Evolutionary conservation across 768 basidiomycete species (phyloP).

Genomic region (Lactarius akahatsu): DNA sequence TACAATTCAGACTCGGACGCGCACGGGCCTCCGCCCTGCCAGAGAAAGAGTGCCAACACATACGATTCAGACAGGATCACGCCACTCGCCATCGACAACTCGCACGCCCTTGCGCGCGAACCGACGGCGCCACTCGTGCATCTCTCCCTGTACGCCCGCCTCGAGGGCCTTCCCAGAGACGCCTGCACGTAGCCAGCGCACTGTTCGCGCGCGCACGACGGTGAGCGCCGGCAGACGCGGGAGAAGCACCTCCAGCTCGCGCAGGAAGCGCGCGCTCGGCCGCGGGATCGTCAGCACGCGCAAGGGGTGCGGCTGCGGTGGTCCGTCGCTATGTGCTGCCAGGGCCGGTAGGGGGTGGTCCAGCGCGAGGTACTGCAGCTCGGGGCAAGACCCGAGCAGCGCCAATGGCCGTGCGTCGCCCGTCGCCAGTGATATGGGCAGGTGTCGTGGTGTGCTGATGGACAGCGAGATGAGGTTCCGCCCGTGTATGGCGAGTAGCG

Average conservation of each 20-base stretch:
- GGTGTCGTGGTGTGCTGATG: conserved; percentile 55
- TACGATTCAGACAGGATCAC: conserved; percentile 33
- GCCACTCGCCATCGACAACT: conserved; percentile 75
- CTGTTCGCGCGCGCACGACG: conserved; percentile 61
- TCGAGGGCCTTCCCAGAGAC: conserved; percentile 63
- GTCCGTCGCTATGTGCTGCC: conserved; percentile 20
- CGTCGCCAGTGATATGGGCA: conserved; percentile 50
- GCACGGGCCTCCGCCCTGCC: neutral
- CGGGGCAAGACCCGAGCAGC: conserved; percentile 50
- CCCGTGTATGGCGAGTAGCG: conserved; percentile 64
- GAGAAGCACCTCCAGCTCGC: conserved; percentile 52
- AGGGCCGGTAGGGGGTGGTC: conserved; percentile 65
- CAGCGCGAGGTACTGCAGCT: conserved; percentile 67
- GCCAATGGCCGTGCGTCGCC: conserved; percentile 51
- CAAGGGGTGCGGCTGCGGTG: conserved; percentile 40
- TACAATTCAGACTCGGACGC: neutral
- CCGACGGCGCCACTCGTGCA: conserved; percentile 69
- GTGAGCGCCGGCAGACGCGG: conserved; percentile 55
- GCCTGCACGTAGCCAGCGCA: conserved; percentile 71
- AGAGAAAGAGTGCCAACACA: neutral
- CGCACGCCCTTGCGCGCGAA: conserved; percentile 56
- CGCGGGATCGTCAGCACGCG: conserved; percentile 73
- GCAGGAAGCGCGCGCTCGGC: conserved; percentile 61
- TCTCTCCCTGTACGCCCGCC: conserved; percentile 79
- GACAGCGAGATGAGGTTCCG: conserved; percentile 55